Evolutionary conservation across 2,329 filamentous ascomycete species (phyloP), one percentile per base, ranked within the genome.

Genomic region (Dendryphion nanum): DNA sequence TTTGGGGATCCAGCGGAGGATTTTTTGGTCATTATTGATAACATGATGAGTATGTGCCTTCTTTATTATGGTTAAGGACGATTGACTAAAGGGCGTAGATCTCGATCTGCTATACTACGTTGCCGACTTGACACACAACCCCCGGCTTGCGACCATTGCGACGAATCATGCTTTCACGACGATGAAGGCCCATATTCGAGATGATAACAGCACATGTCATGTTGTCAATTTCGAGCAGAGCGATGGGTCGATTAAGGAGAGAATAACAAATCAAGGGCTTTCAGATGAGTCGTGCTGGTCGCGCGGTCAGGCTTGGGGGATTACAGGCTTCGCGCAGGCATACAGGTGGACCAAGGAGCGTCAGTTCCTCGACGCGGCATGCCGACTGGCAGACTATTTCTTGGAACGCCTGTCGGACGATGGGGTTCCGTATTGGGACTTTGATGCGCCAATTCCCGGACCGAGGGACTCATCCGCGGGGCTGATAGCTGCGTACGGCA

Each of bases 271-370:
- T 33, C 71, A 74, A 43, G 71, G 71, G 1, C 68, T 65, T 43
- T 50, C 50, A 0, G 61, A 72, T 40, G 45, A 44, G 1, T 70
- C 64, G 0, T 68, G 59, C 19, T 74, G 71, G 71, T 48, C 67
- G 3, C 57, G 71, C 2, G 71, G 71, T 1, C 70, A 73, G 41
- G 68, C 68, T 1, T 74, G 71, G 71, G 67, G 63, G 5, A 69
- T 73, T 4, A 52, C 61, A 3, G 71, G 71, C 0, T 73, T 71
- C 40, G 61, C 61, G 0, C 59, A 72, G 43, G 62, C 63, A 0
- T 71, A 69, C 31, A 33, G 45, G 12, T 73, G 70, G 65, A 73
- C 71, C 0, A 47, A 53, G 5, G 61, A 70, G 16, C 35, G 3
- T 0, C 49, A 48, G 0, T 73, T 73, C 43, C 59, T 73, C 0